Conservation (phyloP, 352 stramenopile species). For the Nothophytophthora sp. region DNA sequence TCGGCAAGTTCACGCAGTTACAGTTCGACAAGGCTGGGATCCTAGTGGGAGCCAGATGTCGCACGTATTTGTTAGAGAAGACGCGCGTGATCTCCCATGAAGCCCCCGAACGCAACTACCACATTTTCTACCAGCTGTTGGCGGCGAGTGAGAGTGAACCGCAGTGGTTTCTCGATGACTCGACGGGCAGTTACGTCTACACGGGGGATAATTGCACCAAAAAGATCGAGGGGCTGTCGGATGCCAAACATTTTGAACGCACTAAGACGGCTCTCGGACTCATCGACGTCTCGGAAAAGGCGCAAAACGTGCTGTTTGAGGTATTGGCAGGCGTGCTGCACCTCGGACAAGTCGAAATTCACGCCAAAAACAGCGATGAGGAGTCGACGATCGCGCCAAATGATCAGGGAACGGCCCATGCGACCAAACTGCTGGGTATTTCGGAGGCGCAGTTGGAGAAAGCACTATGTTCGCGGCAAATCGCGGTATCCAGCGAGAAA, state of each 20-base stretch:
- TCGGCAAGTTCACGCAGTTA: constrained; percentile 98
- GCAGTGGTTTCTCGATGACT: constrained; percentile 54
- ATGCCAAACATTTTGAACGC: constrained; percentile 68
- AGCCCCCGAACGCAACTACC: constrained; percentile 72
- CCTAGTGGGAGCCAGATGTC: constrained; percentile 74
- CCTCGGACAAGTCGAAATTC: constrained; percentile 95
- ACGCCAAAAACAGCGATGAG: constrained; percentile 76
- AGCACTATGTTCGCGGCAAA: constrained; percentile 75
- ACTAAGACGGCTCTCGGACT: constrained; percentile 65
- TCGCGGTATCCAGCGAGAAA: constrained; percentile 75
- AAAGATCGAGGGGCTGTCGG: constrained; percentile 77
- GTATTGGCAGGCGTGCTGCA: constrained; percentile 94
- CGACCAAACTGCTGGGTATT: constrained; percentile 60
- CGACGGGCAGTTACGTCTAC: constrained; percentile 56
- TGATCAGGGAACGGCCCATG: constrained; percentile 36
- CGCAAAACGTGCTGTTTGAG: constrained; percentile 66
- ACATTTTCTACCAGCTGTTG: constrained; percentile 82
- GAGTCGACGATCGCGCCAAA: constrained; percentile 48
- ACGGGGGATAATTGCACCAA: constrained; percentile 54
- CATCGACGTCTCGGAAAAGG: constrained; percentile 60
- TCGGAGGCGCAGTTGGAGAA: constrained; percentile 54
- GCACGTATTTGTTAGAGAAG: constrained; percentile 95
- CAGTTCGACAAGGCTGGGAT: constrained; percentile 84
- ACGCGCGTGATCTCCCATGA: constrained; percentile 82
- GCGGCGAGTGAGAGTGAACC: constrained; percentile 27